Evolutionary conservation across 2,329 filamentous ascomycete genomes (phyloP), one percentile per base, ranked within the genome.

Genomic region (Colletotrichum gloeosporioides): DNA sequence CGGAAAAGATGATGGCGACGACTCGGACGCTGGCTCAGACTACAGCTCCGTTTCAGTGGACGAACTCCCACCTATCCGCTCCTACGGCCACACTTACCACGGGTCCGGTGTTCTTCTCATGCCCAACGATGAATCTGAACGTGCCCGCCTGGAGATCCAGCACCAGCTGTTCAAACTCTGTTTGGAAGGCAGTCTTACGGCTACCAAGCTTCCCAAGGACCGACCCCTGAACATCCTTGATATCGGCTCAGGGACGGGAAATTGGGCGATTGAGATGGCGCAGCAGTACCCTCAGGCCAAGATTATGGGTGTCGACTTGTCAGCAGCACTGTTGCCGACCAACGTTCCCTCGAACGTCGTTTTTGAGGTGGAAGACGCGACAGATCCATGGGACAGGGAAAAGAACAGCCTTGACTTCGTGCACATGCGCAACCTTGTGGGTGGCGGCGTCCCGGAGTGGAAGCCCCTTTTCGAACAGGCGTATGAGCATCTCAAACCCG

Each of bases 361-460:
- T 6, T 93, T 93, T 80, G 84, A 90, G 73, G 87, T 93, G 53
- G 90, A 90, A 80, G 91, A 93, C 80, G 86, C 89, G 34, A 89
- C 91, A 76, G 85, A 90, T 32, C 84, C 82, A 6, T 88, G 86
- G 87, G 82, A 81, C 5, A 80, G 79, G 8, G 73, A 79, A 6
- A 78, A 77, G 15, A 77, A 74, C 31, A 81, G 80, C 18, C 69
- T 85, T 70, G 87, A 88, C 78, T 87, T 88, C 63, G 82, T 88
- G 27, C 86, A 88, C 77, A 82, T 85, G 73, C 85, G 87, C 55
- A 85, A 86, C 78, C 78, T 86, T n/a, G 81, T 87, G 8, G 86
- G 85, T 10, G 87, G 86, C 1, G 89, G 89, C 63, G 80, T 88
- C n/a, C 82, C 82, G 31, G 83, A 87, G 74, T 88, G 86, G 86